Evolutionary conservation across 2,329 filamentous ascomycete species (phyloP), one percentile per base, ranked within the genome.

Genomic region (Septoria petroselini): DNA sequence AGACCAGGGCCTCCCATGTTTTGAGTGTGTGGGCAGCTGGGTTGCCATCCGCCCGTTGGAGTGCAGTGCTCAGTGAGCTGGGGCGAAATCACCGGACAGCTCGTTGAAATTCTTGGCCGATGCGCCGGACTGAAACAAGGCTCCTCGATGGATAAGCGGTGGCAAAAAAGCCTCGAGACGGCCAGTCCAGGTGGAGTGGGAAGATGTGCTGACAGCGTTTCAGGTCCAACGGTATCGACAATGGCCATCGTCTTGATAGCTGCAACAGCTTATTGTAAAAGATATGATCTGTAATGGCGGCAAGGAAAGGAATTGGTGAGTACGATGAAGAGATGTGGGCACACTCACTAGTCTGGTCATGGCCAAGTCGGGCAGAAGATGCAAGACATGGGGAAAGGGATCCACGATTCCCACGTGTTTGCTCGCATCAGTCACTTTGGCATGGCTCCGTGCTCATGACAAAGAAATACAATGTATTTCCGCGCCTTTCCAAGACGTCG

Each of bases 31-130:
- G 25, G 30, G 15, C 19, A 37, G 42, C 42, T 14, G n/a, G 30
- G 30, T 45, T 37, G 25, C 34, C 42, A 29, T 29, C 31, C 25
- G 31, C 21, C 30, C n/a, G 30, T 25, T 27, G 21, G 21, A 18
- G 23, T 7, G 33, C 31, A 30, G 19, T 25, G 15, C 14, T 34
- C 42, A 7, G 37, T 15, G 27, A 33, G 14, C 42, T 30, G n/a
- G 21, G n/a, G 8, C 27, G 42, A 45, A 45, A 18, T 25, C 31
- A 14, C 42, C 42, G 42, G 39, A 27, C 23, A 27, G 9, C 23
- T 9, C 9, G 23, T 27, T 27, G 23, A 27, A 27, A 5, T 27
- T 27, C 23, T 5, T 27, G 6, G n/a, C 33, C 15, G 34, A 38
- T 38, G 17, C 17, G 15, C 35, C 35, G 35, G 35, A 38, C 35